phyloP scores from a whole-genome alignment of 164 flowering plant genomes.

The Houttuynia cordata region DNA sequence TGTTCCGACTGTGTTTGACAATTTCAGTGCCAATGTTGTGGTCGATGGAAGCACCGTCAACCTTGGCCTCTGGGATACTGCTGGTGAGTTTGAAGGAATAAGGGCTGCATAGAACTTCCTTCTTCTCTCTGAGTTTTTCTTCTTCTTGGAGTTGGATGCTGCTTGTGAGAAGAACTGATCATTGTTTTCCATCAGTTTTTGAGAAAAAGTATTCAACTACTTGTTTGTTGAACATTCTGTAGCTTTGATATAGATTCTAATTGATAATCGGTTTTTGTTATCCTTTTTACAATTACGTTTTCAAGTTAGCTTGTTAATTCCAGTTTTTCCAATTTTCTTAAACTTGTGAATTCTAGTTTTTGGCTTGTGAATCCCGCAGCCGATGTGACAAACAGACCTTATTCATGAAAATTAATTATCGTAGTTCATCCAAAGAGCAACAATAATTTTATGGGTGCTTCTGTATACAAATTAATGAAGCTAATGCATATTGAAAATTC shows the following conservation, averaged over 20 bases:
- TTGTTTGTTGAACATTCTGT: too few species aligned
- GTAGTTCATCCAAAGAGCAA: neutral
- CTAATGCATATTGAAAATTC: constrained; percentile 8
- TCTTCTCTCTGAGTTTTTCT: neutral
- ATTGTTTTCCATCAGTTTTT: too few species aligned
- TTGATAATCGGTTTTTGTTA: too few species aligned
- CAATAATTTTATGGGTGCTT: neutral
- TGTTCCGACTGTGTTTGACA: constrained; percentile 90
- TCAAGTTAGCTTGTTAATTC: too few species aligned
- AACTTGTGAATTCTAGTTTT: too few species aligned
- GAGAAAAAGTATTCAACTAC: too few species aligned
- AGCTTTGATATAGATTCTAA: too few species aligned
- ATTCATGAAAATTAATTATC: too few species aligned
- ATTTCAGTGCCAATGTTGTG: constrained; percentile 92
- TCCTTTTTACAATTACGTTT: too few species aligned
- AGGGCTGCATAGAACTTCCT: neutral
- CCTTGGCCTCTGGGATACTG: constrained; percentile 91
- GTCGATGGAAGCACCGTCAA: constrained; percentile 83
- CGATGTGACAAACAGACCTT: too few species aligned
- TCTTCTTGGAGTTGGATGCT: neutral
- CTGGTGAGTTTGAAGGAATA: constrained; percentile 28
- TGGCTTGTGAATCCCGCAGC: too few species aligned
- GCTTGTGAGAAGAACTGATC: neutral
- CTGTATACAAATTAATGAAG: neutral
- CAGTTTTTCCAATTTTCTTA: too few species aligned